Evolutionary conservation across 306 rosid genomes (phyloP), one percentile per base, ranked within the genome.

Genomic region (Chamaecrista fasciculata): DNA sequence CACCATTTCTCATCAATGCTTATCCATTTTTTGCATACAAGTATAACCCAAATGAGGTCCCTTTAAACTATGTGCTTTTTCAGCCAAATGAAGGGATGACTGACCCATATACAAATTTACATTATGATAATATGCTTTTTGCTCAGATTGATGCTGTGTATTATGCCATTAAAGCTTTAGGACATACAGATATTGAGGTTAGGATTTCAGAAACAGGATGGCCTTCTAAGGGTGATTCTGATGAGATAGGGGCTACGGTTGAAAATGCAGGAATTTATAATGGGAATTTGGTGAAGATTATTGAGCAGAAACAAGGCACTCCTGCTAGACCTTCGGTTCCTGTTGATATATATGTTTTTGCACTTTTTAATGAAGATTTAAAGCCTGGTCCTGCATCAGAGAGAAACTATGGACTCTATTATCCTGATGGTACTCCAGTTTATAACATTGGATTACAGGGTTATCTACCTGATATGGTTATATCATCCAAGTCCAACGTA

Each of bases 111-210:
- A 90, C 97, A 2, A 90, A 86, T 78, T 67, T 94, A 56, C 96
- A 86, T 52, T 94, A 94, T 57, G 95, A 90, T 40, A 94, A 94
- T 81, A 90, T 94, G 98, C 57, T 94, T 59, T 87, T 80, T 77
- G 98, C 98, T 67, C 98, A 94, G 64, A 80, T 94, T 24, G 98
- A 94, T 65, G 90, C 98, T n/a, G 97, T 94, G n/a, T 88, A 94
- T 18, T 68, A 79, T 0, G 98, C 98, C 1, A 94, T 94, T 25
- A 87, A 80, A 52, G 89, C 80, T 0, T 47, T 94, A 72, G 98
- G 97, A 2, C 90, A 88, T 49, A 83, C 83, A 0, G 95, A 91
- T 78, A 46, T 94, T 8, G 92, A 70, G 33, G 95, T 94, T 36
- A 74, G 86, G 43, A 75, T 94, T 51, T 94, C 98, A 0, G 98